phyloP scores from a whole-genome alignment of 208 protist species.

The Crithidia brevicula region DNA sequence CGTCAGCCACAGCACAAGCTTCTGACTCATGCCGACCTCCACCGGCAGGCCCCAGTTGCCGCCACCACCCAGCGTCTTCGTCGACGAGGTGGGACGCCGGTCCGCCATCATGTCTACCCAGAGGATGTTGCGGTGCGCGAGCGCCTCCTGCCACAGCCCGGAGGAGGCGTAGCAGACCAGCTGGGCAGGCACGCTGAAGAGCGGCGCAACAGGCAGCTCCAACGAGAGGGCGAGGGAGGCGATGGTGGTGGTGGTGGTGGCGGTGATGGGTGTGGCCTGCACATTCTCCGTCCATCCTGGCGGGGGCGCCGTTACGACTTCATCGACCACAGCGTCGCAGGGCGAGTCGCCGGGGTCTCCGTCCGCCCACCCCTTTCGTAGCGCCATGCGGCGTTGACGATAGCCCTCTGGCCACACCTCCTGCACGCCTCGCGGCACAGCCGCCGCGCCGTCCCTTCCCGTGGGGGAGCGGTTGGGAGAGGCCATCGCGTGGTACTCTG shows the following conservation, averaged over 20 bases:
- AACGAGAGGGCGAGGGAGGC: neutral
- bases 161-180: constrained; percentile 19
- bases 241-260: neutral
- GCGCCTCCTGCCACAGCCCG: constrained; percentile 44
- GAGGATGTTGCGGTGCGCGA: constrained; percentile 34
- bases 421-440: no score
- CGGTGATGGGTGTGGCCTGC: neutral
- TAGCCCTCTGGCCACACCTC: no score
- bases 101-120: constrained; percentile 40
- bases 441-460: no score
- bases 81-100: constrained; percentile 21
- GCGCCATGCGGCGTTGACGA: constrained; percentile 3
- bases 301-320: neutral
- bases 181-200: constrained; percentile 10
- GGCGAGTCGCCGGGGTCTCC: constrained; percentile 2
- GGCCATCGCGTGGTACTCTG: neutral
- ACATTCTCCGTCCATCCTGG: neutral
- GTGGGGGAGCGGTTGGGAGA: no score
- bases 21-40: constrained; percentile 44
- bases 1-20: constrained; percentile 42
- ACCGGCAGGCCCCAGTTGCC: constrained; percentile 38
- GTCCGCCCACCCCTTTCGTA: neutral
- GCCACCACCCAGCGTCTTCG: constrained; percentile 22
- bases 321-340: neutral
- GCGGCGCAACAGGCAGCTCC: constrained; percentile 18